A percentile compares a stretch with the other conserved stretches of the same genome.
Conservation (phyloP, 2,329 filamentous ascomycete genomes). For the Claviceps cyperi region DNA sequence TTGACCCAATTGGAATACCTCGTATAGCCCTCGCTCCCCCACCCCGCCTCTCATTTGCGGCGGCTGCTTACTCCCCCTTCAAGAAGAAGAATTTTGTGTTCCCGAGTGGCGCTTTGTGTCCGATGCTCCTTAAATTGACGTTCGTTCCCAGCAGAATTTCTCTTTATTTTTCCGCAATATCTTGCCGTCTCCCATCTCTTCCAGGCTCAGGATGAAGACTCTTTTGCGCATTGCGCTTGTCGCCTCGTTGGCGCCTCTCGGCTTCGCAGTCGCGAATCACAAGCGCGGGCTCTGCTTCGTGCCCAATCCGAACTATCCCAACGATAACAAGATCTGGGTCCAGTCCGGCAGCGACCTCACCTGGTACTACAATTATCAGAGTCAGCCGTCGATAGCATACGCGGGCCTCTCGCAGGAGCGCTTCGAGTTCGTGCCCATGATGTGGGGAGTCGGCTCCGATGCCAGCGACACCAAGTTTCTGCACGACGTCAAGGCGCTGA, state of each 20-base stretch:
- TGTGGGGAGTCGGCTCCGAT: slow-evolving; percentile 47
- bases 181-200: neutral
- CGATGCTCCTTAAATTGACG: neutral
- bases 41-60: neutral
- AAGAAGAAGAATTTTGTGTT: neutral
- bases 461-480: slow-evolving; percentile 45
- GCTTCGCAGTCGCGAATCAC: slow-evolving; percentile 16
- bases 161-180: neutral
- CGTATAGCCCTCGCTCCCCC: neutral
- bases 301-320: slow-evolving; percentile 34
- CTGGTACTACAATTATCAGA: slow-evolving; percentile 77
- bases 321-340: slow-evolving; percentile 54
- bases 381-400: slow-evolving; percentile 39
- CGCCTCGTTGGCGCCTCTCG: slow-evolving; percentile 10
- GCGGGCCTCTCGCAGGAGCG: slow-evolving; percentile 31
- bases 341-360: slow-evolving; percentile 42
- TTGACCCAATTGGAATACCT: too few species aligned
- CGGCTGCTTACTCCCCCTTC: neutral
- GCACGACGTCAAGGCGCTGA: slow-evolving; percentile 38
- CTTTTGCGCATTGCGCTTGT: slow-evolving; percentile 4
- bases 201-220: slow-evolving; percentile 1
- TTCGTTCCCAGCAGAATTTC: too few species aligned
- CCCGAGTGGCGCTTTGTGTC: neutral
- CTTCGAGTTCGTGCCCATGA: slow-evolving; percentile 69
- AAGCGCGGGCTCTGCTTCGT: slow-evolving; percentile 66